phyloP scores from a whole-genome alignment of 768 basidiomycete genomes.

The Galerina marginata region DNA sequence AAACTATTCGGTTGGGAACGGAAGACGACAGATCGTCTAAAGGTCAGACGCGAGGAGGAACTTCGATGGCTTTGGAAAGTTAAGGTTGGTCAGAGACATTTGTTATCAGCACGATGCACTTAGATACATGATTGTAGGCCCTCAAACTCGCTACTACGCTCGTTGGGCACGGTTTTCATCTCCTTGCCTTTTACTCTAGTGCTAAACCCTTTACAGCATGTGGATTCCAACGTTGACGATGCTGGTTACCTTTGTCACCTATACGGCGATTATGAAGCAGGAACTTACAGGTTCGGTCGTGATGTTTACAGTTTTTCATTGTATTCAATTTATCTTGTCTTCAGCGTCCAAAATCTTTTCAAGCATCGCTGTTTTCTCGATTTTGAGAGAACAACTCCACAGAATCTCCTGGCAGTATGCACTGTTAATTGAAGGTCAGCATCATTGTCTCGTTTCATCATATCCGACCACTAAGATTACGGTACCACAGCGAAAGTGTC shows the following conservation, averaged over 20 bases:
- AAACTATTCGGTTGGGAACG: slow-evolving; percentile 64
- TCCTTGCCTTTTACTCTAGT: background rate
- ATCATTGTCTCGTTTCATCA: background rate
- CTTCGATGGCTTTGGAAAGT: slow-evolving; percentile 38
- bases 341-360: slow-evolving; percentile 60
- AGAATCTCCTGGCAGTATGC: slow-evolving; percentile 37
- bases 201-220: background rate
- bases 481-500: slow-evolving; percentile 55
- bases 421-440: slow-evolving; percentile 35
- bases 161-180: background rate
- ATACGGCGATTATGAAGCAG: slow-evolving; percentile 48
- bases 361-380: slow-evolving; percentile 65
- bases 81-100: slow-evolving; percentile 12
- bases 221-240: slow-evolving; percentile 60
- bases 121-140: background rate
- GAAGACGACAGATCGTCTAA: slow-evolving; percentile 56
- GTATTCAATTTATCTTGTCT: slow-evolving; percentile 2
- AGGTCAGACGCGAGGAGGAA: slow-evolving; percentile 66
- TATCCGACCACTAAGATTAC: background rate
- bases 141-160: slow-evolving; percentile 5
- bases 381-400: slow-evolving; percentile 57
- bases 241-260: slow-evolving; percentile 64
- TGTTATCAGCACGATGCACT: background rate
- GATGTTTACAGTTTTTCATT: background rate
- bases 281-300: slow-evolving; percentile 40